Evolutionary conservation across 176 grass and related monocot species (phyloP), one percentile per base, ranked within the genome.

Genomic region (Chrysopogon serrulatus): DNA sequence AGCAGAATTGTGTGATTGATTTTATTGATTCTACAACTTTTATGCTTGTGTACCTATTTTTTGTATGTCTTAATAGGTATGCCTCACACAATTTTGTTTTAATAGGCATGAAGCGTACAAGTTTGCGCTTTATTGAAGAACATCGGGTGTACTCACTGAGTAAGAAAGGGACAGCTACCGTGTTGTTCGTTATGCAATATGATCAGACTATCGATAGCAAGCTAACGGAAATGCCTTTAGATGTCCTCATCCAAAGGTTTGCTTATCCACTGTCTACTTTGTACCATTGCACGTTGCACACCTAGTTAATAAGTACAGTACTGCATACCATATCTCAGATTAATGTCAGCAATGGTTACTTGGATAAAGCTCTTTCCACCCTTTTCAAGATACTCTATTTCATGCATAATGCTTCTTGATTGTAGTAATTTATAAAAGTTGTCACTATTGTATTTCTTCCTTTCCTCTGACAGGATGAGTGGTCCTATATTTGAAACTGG

Each of bases 171-270:
- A 80, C 88, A 72, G 28, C 88, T 76, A 56, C 88, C n/a, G 86
- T 77, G 53, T 34, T 93, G 34, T 88, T 88, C 48, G 68, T 93
- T 42, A 41, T 90, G 54, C 51, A 83, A 41, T 93, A 82, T 67
- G 75, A 62, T 26, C 68, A 86, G 76, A 56, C n/a, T 41, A 65
- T 33, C 2, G 77, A 57, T 48, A 13, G 31, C 49, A 81, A 76
- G 5, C 69, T 90, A 15, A 65, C 30, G 42, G 88, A 86, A 77
- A 41, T 86, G n/a, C 76, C 74, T 73, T n/a, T 94, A 36, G 56
- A 88, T 86, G 36, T 77, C 36, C 48, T 94, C 67, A 59, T 91
- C n/a, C 16, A 6, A 44, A 94, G 92, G 92, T 94, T 71, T 83
- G 85, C 68, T 65, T 79, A 42, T 47, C 13, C 11, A 23, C 15